A percentile compares a stretch with the other conserved stretches of the same genome.
phyloP scores from a whole-genome alignment of 2,329 filamentous ascomycete genomes.

The Aspergillus melleus region DNA sequence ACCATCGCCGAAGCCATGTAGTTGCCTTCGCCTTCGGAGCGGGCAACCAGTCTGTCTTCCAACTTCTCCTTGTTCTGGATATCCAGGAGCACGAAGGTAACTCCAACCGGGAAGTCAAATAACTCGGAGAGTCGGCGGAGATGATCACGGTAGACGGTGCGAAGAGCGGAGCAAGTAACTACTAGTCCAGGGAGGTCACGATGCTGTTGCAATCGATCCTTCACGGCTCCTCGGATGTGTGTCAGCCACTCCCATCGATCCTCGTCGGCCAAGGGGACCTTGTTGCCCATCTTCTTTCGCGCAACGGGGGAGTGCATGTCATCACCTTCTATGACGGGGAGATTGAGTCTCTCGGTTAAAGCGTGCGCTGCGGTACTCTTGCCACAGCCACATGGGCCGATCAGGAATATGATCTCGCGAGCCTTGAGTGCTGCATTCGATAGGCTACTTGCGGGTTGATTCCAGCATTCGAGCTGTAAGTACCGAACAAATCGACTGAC shows the following conservation, averaged over 20 bases:
- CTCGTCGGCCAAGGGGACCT: slow-evolving; percentile 51
- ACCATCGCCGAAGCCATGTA: slow-evolving; percentile 59
- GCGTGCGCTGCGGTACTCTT: slow-evolving; percentile 54
- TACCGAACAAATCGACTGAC: slow-evolving; percentile 15
- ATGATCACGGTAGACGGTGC: slow-evolving; percentile 56
- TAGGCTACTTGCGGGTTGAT: neutral
- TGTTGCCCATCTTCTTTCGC: slow-evolving; percentile 53
- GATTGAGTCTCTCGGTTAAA: slow-evolving; percentile 41
- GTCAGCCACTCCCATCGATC: slow-evolving; percentile 57
- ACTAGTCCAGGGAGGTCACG: slow-evolving; percentile 37
- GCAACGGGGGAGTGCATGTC: slow-evolving; percentile 53
- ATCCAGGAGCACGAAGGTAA: slow-evolving; percentile 43
- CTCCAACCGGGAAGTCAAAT: slow-evolving; percentile 20
- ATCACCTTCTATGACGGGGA: slow-evolving; percentile 48
- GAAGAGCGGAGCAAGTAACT: slow-evolving; percentile 56
- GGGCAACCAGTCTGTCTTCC: slow-evolving; percentile 46
- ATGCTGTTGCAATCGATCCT: slow-evolving; percentile 17
- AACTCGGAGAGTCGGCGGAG: slow-evolving; percentile 41
- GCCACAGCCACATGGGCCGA: slow-evolving; percentile 55
- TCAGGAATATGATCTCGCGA: slow-evolving; percentile 36
- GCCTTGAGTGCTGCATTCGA: neutral
- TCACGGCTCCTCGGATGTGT: slow-evolving; percentile 22
- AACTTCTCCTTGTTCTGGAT: slow-evolving; percentile 33
- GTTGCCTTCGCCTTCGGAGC: slow-evolving; percentile 43
- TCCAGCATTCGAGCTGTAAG: slow-evolving; percentile 19